Percentiles rank a stretch among this genome's conserved stretches.
phyloP scores from a whole-genome alignment of 2,329 filamentous ascomycete genomes.

The Pseudogymnoascus verrucosus region DNA sequence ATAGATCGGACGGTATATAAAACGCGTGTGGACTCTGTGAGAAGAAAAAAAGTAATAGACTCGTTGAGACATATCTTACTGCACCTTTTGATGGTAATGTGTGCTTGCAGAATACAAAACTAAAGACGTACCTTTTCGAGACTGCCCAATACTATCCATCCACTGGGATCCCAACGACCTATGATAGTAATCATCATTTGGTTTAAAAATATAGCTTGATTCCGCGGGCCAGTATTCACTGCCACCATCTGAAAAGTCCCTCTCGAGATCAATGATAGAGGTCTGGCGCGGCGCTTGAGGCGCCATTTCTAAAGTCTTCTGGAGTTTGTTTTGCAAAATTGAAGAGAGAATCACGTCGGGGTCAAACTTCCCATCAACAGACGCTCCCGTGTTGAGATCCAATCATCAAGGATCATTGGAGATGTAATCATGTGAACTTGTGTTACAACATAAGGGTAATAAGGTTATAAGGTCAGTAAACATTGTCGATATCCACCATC shows the following conservation, averaged over 20 bases:
- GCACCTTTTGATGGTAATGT: not conserved
- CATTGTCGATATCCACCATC: constrained; percentile 4
- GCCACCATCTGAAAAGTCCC: not conserved
- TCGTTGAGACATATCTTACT: not conserved
- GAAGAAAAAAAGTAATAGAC: not conserved
- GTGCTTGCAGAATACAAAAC: not conserved
- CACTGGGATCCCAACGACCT: not conserved
- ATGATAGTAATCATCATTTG: constrained; percentile 1
- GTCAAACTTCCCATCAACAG: not conserved
- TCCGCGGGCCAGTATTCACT: not conserved
- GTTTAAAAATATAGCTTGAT: not conserved
- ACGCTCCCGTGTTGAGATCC: not conserved
- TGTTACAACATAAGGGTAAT: not conserved
- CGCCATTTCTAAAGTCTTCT: not conserved
- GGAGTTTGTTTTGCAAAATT: not conserved
- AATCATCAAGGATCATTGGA: not conserved
- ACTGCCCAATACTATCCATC: not conserved
- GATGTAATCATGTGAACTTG: constrained; percentile 1
- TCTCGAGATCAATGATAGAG: not conserved
- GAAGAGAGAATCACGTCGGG: not conserved
- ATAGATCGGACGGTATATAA: not conserved
- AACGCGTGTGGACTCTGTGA: not conserved
- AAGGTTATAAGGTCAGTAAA: constrained; percentile 3
- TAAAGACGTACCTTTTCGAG: not conserved
- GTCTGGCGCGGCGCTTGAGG: not conserved